Evolutionary conservation across 2,329 filamentous ascomycete genomes (phyloP), one percentile per base, ranked within the genome.

Genomic region (Colletotrichum musae): DNA sequence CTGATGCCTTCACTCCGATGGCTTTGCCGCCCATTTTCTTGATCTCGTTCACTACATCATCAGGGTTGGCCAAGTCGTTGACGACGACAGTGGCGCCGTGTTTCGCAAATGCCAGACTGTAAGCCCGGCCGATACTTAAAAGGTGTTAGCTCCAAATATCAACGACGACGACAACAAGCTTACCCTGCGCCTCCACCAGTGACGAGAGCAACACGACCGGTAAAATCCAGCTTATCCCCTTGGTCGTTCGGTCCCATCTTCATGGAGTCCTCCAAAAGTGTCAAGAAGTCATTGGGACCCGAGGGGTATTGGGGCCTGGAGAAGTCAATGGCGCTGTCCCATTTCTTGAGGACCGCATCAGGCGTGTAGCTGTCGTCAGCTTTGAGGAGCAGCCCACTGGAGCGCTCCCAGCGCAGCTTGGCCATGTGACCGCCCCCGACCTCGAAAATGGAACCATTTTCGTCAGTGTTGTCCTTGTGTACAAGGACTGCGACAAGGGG

Each of bases 391-490:
- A 94, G 92, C 82, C 96, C 96, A 80, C 90, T 92, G 64, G 96
- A 91, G 72, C 96, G 92, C 87, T 99, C 94, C 96, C 96, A 99
- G 77, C 96, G 90, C 69, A 97, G 83, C 88, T 98, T 98, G 74
- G 95, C 93, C 68, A 97, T 85, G 83, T 97, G 94, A 65, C 95
- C 96, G 78, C 93, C 96, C 70, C 96, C 96, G 73, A 93, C 93
- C 84, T 98, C 96, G 81, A 95, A 98, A 80, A 98, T 97, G 71
- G 90, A 87, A 72, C 96, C 96, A 54, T 89, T 95, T 86, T 98
- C 95, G 56, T 84, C 81, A 7, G 88, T 92, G 85, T 96, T 97
- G 76, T 89, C 93, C 78, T 93, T 91, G 88, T 98, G 95, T 51
- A 93, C 93, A 58, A 99, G 87, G 67, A 93, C 91, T 58, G 94